phyloP scores from a whole-genome alignment of 495 filamentous ascomycete genomes.

The Tuber melanosporum region DNA sequence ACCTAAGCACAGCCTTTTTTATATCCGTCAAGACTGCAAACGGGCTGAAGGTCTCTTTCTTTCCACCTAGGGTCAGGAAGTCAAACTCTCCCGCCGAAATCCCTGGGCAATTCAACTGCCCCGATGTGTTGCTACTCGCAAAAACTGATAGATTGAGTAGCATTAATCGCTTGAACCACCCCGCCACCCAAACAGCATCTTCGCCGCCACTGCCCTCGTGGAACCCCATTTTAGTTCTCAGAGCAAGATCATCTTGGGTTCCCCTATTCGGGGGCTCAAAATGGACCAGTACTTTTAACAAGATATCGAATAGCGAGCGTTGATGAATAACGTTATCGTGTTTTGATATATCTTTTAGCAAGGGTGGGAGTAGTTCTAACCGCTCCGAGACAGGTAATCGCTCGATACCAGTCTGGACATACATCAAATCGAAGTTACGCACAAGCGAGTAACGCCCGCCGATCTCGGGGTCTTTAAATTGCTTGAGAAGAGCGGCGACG shows the following conservation, averaged over 20 bases:
- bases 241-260: conserved; percentile 63
- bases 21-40: conserved; percentile 26
- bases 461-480: conserved; percentile 71
- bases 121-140: conserved; percentile 42
- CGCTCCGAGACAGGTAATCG: conserved; percentile 56
- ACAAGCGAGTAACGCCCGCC: conserved; percentile 56
- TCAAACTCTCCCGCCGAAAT: conserved; percentile 62
- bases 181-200: conserved; percentile 68
- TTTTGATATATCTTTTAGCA: conserved; percentile 66
- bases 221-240: conserved; percentile 63
- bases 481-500: conserved; percentile 71
- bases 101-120: conserved; percentile 56
- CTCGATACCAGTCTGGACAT: conserved; percentile 78
- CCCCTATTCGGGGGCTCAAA: conserved; percentile 69
- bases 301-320: conserved; percentile 73
- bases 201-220: conserved; percentile 46
- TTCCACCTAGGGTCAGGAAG: conserved; percentile 63
- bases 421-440: conserved; percentile 79
- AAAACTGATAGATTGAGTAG: conserved; percentile 50
- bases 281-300: conserved; percentile 65
- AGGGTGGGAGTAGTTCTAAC: conserved; percentile 61
- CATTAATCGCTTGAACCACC: conserved; percentile 73
- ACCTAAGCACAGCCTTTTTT: conserved; percentile 61
- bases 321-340: conserved; percentile 58
- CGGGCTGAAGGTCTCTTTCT: conserved; percentile 53